These are phyloP conservation scores for Chaetoscypha palmicola DNA, from an alignment of 2,329 filamentous ascomycete genomes.

Conservation along the genomic window DNA sequence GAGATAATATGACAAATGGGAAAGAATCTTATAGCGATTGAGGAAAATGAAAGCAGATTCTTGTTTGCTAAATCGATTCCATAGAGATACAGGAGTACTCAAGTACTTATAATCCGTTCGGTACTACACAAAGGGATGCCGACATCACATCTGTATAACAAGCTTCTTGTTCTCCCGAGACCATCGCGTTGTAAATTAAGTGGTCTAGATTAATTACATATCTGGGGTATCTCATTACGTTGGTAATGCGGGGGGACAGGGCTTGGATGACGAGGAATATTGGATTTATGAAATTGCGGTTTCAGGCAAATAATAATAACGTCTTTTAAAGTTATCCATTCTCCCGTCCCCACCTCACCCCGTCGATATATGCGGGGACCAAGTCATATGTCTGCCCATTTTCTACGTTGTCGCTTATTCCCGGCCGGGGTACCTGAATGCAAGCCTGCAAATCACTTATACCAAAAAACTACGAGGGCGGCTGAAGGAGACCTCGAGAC, in stretches of 20 bases:
- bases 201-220: background rate
- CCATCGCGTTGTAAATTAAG: background rate
- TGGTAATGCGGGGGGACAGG: conserved; percentile 6
- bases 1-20: background rate
- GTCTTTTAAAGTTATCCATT: background rate
- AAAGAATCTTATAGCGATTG: background rate
- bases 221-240: background rate
- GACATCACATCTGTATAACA: background rate
- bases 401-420: too few species aligned
- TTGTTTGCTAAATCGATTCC: background rate
- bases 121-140: background rate
- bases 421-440: too few species aligned
- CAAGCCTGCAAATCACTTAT: too few species aligned
- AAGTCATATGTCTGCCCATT: background rate
- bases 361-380: background rate
- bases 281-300: conserved; percentile 1
- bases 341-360: background rate
- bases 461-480: too few species aligned
- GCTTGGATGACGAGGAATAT: background rate
- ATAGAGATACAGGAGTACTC: background rate
- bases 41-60: background rate
- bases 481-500: too few species aligned
- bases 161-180: background rate
- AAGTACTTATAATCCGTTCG: background rate
- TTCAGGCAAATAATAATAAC: conserved; percentile 1